Evolutionary conservation across 306 rosid species (phyloP), one percentile per base, ranked within the genome.

Genomic region (Betula pendula): DNA sequence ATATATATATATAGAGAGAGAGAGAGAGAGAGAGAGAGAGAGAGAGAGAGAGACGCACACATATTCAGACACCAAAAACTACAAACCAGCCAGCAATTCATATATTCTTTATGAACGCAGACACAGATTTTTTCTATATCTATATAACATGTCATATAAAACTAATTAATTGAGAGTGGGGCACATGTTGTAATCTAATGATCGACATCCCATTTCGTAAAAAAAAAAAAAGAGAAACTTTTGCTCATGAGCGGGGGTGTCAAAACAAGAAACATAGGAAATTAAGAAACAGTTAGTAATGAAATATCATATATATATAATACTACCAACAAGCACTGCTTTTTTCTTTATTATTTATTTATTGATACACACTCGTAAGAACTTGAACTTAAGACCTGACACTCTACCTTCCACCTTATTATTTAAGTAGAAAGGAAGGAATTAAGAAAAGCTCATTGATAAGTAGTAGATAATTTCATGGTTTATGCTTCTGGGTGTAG

Each of bases 401-500:
- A n/a, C n/a, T n/a, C n/a, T n/a, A n/a, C n/a, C n/a, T n/a, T n/a
- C n/a, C n/a, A n/a, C n/a, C n/a, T n/a, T n/a, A n/a, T n/a, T n/a
- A n/a, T n/a, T n/a, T n/a, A n/a, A n/a, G n/a, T n/a, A n/a, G n/a
- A n/a, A n/a, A n/a, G n/a, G n/a, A n/a, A n/a, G n/a, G n/a, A n/a
- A n/a, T n/a, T n/a, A n/a, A n/a, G n/a, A n/a, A n/a, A n/a, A n/a
- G n/a, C n/a, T n/a, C n/a, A n/a, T n/a, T n/a, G n/a, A n/a, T n/a
- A n/a, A n/a, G n/a, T n/a, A 67, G 71, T 74, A 58, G 69, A 44
- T 51, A 58, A 19, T 40, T 40, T 31, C 73, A 77, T 27, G 81
- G 81, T 12, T 70, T 56, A 14, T 70, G 59, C 24, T 77, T 58
- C 72, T 84, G 84, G 2, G 89, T 87, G 69, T 89, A 89, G n/a